These are phyloP conservation scores for Aspergillus mulundensis DNA, from an alignment of 495 filamentous ascomycete species.

Conservation along the genomic window DNA sequence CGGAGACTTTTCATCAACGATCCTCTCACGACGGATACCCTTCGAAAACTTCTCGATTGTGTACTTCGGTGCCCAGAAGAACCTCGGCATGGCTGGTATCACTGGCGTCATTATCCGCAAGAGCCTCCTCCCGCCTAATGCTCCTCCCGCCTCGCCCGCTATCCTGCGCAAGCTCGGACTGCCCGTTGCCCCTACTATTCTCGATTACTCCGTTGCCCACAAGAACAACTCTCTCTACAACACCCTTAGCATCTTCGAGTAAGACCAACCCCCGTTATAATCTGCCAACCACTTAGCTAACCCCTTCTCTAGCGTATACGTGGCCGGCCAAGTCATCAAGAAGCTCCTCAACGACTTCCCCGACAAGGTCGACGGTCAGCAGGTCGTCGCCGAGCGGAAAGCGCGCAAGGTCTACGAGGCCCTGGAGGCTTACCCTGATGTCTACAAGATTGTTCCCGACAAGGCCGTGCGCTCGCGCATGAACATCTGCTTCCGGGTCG, in stretches of 20 bases:
- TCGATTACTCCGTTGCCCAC: slow-evolving; percentile 74
- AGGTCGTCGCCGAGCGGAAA: slow-evolving; percentile 59
- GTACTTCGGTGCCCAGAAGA: slow-evolving; percentile 64
- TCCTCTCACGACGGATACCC: slow-evolving; percentile 58
- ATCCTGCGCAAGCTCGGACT: slow-evolving; percentile 72
- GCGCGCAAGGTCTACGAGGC: slow-evolving; percentile 67
- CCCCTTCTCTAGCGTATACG: slow-evolving; percentile 56
- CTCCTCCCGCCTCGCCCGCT: slow-evolving; percentile 51
- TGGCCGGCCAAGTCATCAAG: slow-evolving; percentile 77
- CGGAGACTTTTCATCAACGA: slow-evolving; percentile 80
- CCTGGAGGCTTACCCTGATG: slow-evolving; percentile 64
- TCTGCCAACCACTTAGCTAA: not conserved
- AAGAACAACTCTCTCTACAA: slow-evolving; percentile 93
- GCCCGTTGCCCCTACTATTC: slow-evolving; percentile 63
- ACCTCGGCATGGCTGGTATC: slow-evolving; percentile 79
- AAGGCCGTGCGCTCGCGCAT: slow-evolving; percentile 73
- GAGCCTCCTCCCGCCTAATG: slow-evolving; percentile 62
- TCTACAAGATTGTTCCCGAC: slow-evolving; percentile 70
- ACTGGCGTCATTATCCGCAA: slow-evolving; percentile 80
- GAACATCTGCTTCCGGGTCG: slow-evolving; percentile 88
- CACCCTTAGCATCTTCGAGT: slow-evolving; percentile 89
- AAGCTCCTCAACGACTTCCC: slow-evolving; percentile 48
- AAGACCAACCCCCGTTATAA: slow-evolving; percentile 8
- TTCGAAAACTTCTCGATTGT: slow-evolving; percentile 61
- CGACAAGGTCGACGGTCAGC: slow-evolving; percentile 39